A percentile compares a stretch with the other conserved stretches of the same genome.
These are phyloP conservation scores for Antrodiella citrinella DNA, from an alignment of 768 basidiomycete species.

Conservation along the genomic window DNA sequence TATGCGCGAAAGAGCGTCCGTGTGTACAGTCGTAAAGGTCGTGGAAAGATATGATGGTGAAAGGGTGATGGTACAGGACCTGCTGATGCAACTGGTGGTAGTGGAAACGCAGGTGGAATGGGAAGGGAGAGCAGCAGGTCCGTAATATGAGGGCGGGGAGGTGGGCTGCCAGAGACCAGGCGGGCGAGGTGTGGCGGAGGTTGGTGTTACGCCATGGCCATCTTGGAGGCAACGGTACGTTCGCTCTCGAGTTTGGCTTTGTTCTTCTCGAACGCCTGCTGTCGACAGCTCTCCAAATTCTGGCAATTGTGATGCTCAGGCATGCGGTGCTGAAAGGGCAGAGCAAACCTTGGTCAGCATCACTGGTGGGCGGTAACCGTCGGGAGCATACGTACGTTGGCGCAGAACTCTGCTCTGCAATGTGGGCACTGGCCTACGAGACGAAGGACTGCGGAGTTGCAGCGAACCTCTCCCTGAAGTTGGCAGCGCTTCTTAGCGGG, in stretches of 20 bases:
- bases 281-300: constrained; percentile 76
- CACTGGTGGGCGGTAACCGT: no score
- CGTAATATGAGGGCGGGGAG: constrained; percentile 7
- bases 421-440: constrained; percentile 82
- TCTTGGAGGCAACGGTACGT: constrained; percentile 80
- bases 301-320: constrained; percentile 85
- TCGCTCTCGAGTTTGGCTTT: constrained; percentile 84
- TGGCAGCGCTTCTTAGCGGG: constrained; percentile 86
- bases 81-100: constrained; percentile 6
- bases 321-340: constrained; percentile 60
- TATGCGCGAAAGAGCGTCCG: constrained; percentile 16
- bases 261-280: constrained; percentile 84
- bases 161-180: neutral
- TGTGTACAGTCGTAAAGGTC: constrained; percentile 12
- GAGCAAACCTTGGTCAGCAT: constrained; percentile 3
- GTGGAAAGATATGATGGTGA: constrained; percentile 9
- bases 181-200: constrained; percentile 10
- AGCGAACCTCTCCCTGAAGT: constrained; percentile 49
- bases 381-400: constrained; percentile 42
- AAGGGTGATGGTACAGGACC: constrained; percentile 10
- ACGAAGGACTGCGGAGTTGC: constrained; percentile 73
- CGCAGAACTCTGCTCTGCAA: constrained; percentile 73
- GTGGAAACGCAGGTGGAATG: neutral
- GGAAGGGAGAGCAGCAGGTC: constrained; percentile 4
- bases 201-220: constrained; percentile 58